Percentiles rank a stretch among this genome's conserved stretches.
Evolutionary conservation across 345 rosid genomes (phyloP).

Genomic region (Citrus unshiu): DNA sequence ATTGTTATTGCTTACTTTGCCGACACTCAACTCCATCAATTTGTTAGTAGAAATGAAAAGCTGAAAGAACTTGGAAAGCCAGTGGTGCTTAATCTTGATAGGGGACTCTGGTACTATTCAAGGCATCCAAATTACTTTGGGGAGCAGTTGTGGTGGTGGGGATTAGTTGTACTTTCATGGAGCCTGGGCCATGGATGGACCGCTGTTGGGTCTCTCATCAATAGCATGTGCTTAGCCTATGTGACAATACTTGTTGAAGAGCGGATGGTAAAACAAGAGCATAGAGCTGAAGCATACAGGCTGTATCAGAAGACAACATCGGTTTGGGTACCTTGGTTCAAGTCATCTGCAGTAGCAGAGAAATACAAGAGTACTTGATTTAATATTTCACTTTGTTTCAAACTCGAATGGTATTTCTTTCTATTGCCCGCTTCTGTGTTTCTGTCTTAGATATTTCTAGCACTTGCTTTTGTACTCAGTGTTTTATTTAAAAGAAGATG

Average conservation of each 20-base stretch:
- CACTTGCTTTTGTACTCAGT: constrained; percentile 3
- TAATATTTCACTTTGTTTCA: background rate
- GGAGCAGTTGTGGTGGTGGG: constrained; percentile 99
- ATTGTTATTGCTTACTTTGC: constrained; percentile 69
- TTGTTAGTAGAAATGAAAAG: constrained; percentile 57
- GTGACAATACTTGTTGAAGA: constrained; percentile 79
- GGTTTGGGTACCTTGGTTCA: constrained; percentile 95
- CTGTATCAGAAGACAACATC: constrained; percentile 87
- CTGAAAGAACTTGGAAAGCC: constrained; percentile 78
- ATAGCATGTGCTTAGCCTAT: constrained; percentile 73
- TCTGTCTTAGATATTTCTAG: background rate
- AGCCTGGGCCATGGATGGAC: constrained; percentile 83
- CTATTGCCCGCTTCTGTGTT: background rate
- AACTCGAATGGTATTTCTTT: constrained; percentile 10
- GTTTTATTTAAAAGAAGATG: background rate
- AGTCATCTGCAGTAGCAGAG: constrained; percentile 29
- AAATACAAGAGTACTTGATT: constrained; percentile 55
- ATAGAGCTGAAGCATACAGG: constrained; percentile 84
- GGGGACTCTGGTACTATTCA: constrained; percentile 76
- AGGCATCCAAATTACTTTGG: constrained; percentile 98
- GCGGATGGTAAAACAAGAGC: constrained; percentile 70
- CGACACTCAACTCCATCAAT: constrained; percentile 80
- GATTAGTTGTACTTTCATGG: constrained; percentile 77
- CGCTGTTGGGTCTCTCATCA: constrained; percentile 57
- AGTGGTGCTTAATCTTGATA: constrained; percentile 57